phyloP scores from a whole-genome alignment of 345 rosid genomes.

The Aquilaria malaccensis region DNA sequence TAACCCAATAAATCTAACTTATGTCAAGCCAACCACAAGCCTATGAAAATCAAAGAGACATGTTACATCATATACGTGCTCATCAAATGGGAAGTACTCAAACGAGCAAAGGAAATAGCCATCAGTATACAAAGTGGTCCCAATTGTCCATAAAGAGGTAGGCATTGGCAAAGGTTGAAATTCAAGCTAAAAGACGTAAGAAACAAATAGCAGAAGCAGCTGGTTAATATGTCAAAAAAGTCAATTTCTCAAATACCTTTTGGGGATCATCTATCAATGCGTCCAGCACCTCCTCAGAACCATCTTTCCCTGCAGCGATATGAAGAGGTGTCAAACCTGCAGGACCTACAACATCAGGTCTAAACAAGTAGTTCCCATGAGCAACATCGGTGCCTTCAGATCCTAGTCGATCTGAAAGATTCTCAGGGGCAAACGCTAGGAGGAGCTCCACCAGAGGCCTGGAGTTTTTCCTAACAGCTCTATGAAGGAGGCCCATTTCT shows the following conservation, averaged over 20 bases:
- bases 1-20: too few species aligned
- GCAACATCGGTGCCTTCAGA: conserved; percentile 19
- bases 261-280: conserved; percentile 82
- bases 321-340: conserved; percentile 98
- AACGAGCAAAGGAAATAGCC: too few species aligned
- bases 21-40: too few species aligned
- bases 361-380: conserved; percentile 39
- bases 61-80: too few species aligned
- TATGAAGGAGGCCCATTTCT: conserved; percentile 87
- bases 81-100: too few species aligned
- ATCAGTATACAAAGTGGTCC: too few species aligned
- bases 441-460: conserved; percentile 75
- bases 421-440: conserved; percentile 56
- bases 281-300: conserved; percentile 81
- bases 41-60: too few species aligned
- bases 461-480: conserved; percentile 90
- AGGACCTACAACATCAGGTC: conserved; percentile 85
- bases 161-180: conserved; percentile 5
- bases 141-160: not conserved
- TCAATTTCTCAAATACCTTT: conserved; percentile 44
- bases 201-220: not conserved
- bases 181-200: conserved; percentile 4
- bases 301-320: conserved; percentile 99
- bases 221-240: not conserved
- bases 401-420: conserved; percentile 16